These are phyloP conservation scores for Boletus vermiculosoides DNA, from an alignment of 768 basidiomycete species.

Conservation along the genomic window DNA sequence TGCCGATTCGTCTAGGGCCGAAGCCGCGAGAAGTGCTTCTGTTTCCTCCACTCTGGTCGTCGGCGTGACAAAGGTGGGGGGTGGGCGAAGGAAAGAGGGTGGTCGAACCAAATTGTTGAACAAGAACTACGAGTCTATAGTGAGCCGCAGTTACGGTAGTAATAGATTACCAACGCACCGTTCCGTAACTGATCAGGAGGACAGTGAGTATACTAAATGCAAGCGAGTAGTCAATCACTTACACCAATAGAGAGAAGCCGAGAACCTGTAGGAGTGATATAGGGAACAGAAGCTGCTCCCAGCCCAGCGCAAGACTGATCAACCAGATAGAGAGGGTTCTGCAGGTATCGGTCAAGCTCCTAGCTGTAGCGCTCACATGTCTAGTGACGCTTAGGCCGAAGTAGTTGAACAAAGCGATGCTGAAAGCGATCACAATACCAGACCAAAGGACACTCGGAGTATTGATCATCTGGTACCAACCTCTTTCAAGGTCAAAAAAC, in stretches of 20 bases:
- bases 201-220: conserved; percentile 10
- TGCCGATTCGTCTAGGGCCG: conserved; percentile 75
- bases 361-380: conserved; percentile 89
- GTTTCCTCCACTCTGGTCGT: conserved; percentile 55
- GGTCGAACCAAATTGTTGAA: conserved; percentile 80
- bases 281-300: conserved; percentile 85
- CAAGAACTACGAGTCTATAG: conserved; percentile 55
- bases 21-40: conserved; percentile 44
- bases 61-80: conserved; percentile 30
- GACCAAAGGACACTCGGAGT: conserved; percentile 71
- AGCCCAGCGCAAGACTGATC: conserved; percentile 82
- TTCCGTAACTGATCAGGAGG: conserved; percentile 65
- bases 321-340: conserved; percentile 96
- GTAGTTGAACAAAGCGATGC: conserved; percentile 83
- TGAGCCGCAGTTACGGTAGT: conserved; percentile 6
- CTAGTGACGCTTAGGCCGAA: conserved; percentile 92
- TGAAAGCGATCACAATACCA: conserved; percentile 67
- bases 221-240: conserved; percentile 37
- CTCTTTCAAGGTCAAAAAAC: conserved; percentile 86
- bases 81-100: conserved; percentile 59
- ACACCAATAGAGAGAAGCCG: conserved; percentile 90
- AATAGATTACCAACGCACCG: conserved; percentile 45
- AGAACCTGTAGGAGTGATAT: conserved; percentile 77
- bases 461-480: conserved; percentile 84
- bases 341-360: conserved; percentile 91